Evolutionary conservation across 208 protist genomes (phyloP), one percentile per base, ranked within the genome.

Genomic region (Leishmania mexicana): DNA sequence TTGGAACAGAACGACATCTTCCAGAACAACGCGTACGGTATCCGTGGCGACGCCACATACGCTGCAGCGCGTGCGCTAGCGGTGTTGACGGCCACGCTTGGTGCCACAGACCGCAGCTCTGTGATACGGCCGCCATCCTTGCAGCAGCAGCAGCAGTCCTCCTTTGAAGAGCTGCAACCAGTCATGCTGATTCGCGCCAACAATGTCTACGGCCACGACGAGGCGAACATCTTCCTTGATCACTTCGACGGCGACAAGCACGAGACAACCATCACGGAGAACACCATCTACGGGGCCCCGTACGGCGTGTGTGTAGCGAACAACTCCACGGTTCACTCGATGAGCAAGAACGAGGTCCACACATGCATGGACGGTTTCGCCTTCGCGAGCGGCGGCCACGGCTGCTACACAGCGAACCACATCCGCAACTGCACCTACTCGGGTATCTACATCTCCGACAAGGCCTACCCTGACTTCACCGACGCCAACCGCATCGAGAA

Each of bases 1-100:
- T 40, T 96, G 47, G 90, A 94, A 77, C 87, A 91, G 38, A 98
- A 98, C 84, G 76, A 89, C 53, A 93, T 96, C 76, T 85, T 89
- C 67, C 83, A 86, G 40, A 97, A 97, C 84, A 79, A 76, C 60
- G 83, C 87, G 51, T 96, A 92, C 83, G 94, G 94, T 65, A 76
- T 97, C 8, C 84, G 87, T 28, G 92, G 83, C 3, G 92, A 97
- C 83, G 71, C 87, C 24, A 72, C 54, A 8, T 96, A 95, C 85
- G 76, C 82, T 35, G 68, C 81, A 1, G 62, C 79, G 40, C 83
- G 90, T 19, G 85, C 89, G 8, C 78, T 88, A 53, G 42, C 78
- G 51, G 81, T 91, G 28, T 31, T 93, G 58, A 57, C 24, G 42
- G 58, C 83, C 28, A 76, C 87, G 53, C 47, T 49, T 0, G 64